Percentiles rank a stretch among this genome's conserved stretches.
Conservation (phyloP, 352 stramenopile species). For the Stramenopiles sp. region DNA sequence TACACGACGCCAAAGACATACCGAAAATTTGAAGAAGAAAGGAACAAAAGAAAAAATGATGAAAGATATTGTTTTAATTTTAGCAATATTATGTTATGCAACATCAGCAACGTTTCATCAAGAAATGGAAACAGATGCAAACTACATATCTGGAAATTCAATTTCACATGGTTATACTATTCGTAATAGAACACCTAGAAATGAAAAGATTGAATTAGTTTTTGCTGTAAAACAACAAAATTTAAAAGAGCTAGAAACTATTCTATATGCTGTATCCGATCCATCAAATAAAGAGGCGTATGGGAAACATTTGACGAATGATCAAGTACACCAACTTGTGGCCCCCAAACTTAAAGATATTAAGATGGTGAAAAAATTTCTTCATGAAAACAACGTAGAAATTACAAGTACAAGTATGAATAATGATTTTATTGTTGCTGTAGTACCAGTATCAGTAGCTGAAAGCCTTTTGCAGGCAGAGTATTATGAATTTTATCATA, state of each 20-base stretch:
- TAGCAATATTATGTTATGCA: too few relatives aligned
- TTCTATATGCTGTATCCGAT: not conserved
- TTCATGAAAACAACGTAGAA: not conserved
- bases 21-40: too few relatives aligned
- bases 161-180: not conserved
- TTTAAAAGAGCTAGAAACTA: not conserved
- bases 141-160: not conserved
- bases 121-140: not conserved
- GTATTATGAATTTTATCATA: not conserved
- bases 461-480: not conserved
- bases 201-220: slow-evolving; percentile 3
- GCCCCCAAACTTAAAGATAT: not conserved
- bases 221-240: slow-evolving; percentile 9
- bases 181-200: not conserved
- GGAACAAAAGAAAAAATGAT: too few relatives aligned
- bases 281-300: not conserved
- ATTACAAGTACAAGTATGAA: not conserved
- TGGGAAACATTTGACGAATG: slow-evolving; percentile 1
- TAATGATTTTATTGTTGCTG: not conserved
- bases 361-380: not conserved
- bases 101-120: too few relatives aligned
- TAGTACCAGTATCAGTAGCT: not conserved
- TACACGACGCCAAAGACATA: too few relatives aligned
- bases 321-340: not conserved
- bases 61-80: too few relatives aligned